These are phyloP conservation scores for Pyracantha coccinea DNA, from an alignment of 331 rosid species.

Conservation along the genomic window DNA sequence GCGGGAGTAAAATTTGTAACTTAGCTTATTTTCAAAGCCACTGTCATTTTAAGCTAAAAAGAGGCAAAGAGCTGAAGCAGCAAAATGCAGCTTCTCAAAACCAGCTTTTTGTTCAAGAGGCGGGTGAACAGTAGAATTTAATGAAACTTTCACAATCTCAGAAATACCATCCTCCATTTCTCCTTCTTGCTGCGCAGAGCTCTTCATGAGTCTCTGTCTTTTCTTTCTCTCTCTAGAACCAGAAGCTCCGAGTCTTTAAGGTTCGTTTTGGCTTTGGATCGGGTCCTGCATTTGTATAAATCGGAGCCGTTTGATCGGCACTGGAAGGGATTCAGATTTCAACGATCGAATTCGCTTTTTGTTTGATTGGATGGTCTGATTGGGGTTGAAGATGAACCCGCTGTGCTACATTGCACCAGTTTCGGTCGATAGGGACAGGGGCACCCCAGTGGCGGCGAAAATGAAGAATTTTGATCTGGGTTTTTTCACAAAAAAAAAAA, in stretches of 20 bases:
- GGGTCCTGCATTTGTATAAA: constrained; percentile 11
- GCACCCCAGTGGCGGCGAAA: constrained; percentile 34
- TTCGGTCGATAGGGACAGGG: constrained; percentile 83
- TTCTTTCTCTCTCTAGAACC: not conserved
- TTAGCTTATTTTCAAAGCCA: no score
- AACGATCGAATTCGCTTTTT: not conserved
- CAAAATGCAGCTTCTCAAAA: no score
- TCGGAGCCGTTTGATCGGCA: constrained; percentile 2
- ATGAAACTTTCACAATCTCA: no score
- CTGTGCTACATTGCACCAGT: constrained; percentile 99
- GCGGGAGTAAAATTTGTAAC: no score
- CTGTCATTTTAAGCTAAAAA: no score
- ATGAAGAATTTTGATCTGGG: no score
- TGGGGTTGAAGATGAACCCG: constrained; percentile 54
- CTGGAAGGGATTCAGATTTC: not conserved
- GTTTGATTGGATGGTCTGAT: not conserved
- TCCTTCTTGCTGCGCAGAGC: constrained; percentile 5
- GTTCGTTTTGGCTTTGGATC: constrained; percentile 11
- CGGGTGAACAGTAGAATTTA: no score
- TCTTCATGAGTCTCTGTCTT: constrained; percentile 12
- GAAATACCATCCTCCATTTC: no score
- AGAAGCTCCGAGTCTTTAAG: constrained; percentile 10
- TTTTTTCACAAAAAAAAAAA: no score
- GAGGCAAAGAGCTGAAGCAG: no score
- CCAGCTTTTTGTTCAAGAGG: no score